Evolutionary conservation across 768 basidiomycete species (phyloP), one percentile per base, ranked within the genome.

Genomic region (Mycena venus): DNA sequence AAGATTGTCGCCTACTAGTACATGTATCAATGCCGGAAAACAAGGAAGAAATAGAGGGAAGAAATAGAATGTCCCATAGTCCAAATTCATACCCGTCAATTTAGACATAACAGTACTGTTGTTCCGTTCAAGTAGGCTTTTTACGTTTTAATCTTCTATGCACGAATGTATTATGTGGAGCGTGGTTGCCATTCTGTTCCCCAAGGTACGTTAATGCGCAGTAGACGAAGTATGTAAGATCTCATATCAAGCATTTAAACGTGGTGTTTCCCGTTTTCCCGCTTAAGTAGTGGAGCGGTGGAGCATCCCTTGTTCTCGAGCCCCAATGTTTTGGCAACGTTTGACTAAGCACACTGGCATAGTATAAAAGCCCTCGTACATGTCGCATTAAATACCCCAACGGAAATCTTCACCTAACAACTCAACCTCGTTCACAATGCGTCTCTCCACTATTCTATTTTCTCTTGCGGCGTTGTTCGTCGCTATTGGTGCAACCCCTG

Each of bases 381-480:
- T 40, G 25, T 17, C 25, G 8, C 25, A 44, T 42, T 29, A 42
- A 62, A 56, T 42, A 31, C 55, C 55, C 55, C 55, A 3, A 56
- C 25, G 31, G 55, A 56, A 56, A 56, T 21, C 55, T 56, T 56
- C 55, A 53, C n/a, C 23, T n/a, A 49, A n/a, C n/a, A 32, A 29
- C 51, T 15, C 25, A 53, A 23, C 36, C 59, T 38, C 38, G 19
- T 29, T 44, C 60, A 65, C 63, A 65, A 51, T 65, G 63, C 47
- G 63, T 65, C 63, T 65, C 47, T 65, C 63, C 40, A 51, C 63
- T 36, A 25, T 65, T 31, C 23, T 65, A 21, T 65, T 65, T 23
- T 65, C 63, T 51, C 63, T 65, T 36, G 63, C 63, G n/a, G 47
- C 63, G 31, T 25, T 65, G 21, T 65, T 49, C 63, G 63, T 51